Base-by-base conservation (phyloP, 805 yeast species). In the Kurtzmaniella cleridarum region DNA sequence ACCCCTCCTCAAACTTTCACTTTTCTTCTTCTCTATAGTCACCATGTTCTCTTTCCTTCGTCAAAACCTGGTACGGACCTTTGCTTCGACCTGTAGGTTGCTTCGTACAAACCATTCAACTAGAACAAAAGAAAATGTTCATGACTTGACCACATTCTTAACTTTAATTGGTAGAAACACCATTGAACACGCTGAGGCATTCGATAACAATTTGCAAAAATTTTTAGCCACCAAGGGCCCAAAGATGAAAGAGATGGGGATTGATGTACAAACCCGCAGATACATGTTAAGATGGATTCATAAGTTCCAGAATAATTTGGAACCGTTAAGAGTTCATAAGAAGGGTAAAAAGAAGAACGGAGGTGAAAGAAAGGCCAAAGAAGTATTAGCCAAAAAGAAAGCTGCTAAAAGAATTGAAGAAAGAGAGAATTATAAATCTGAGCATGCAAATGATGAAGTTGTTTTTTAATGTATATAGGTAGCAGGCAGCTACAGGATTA, bases 311-410 rank as follows among this genome's bases (percentile, higher is more conserved):
- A 72, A 76, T 43, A 78, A 81, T 39, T 62, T 67, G 50, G 72
- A 69, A 39, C 69, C 74, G 15, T 64, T 84, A 41, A 52, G 65
- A 41, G 84, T 79, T 52, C 69, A 77, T 46, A 75, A 75, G 49
- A 60, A 67, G 45, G 87, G 90, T n/a, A 81, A 74, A 69, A 87
- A 87, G 71, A 72, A 75, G 50, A 69, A 68, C 51, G 96, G 96
- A 18, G 95, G 96, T 54, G 96, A 89, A 63, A 77, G 96, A 59
- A 83, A 79, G 52, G 75, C 82, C 44, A 78, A 74, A 51, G 54
- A 63, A 12, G 70, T 69, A 15, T 47, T 56, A 45, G 74, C 73
- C 23, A 83, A 81, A 54, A 73, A 73, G 48, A 64, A 70, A 13
- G 91, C 95, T 8, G 75, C 75, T 45, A 58, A 76, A 62, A 62